Percentiles rank a stretch among this genome's conserved stretches.
Evolutionary conservation across 306 rosid genomes (phyloP).

Genomic region (Quercus robur): DNA sequence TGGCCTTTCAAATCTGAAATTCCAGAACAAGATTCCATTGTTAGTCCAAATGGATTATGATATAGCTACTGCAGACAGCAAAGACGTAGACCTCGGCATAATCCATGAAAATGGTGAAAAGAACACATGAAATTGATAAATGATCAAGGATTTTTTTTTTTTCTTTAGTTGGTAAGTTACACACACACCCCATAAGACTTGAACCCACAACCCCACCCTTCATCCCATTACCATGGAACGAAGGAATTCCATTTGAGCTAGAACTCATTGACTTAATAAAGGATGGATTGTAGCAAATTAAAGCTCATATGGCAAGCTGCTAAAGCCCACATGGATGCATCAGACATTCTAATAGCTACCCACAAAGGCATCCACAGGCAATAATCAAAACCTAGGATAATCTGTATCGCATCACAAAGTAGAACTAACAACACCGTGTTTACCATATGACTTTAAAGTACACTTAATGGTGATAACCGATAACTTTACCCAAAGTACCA

Average conservation of each 20-base stretch:
- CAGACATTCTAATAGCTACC: no score
- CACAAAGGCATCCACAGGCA: background rate
- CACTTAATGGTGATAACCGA: background rate
- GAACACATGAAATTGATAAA: background rate
- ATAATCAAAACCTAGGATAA: background rate
- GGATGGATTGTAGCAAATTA: background rate
- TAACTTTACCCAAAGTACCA: background rate
- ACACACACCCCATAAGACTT: no score
- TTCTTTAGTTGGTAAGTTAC: no score
- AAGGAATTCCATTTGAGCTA: no score
- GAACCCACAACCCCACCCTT: no score
- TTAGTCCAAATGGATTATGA: conserved; percentile 25
- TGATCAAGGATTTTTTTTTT: background rate
- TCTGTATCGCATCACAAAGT: background rate
- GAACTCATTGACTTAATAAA: no score
- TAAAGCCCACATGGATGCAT: background rate
- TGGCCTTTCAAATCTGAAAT: conserved; percentile 81
- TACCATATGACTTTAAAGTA: background rate
- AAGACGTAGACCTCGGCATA: background rate
- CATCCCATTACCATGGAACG: no score
- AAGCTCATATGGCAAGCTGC: background rate
- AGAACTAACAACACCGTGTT: background rate
- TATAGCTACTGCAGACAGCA: background rate
- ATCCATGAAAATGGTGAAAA: background rate
- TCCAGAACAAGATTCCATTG: conserved; percentile 19